Evolutionary conservation across 495 filamentous ascomycete genomes (phyloP).

Genomic region (Penicillium pulvis): DNA sequence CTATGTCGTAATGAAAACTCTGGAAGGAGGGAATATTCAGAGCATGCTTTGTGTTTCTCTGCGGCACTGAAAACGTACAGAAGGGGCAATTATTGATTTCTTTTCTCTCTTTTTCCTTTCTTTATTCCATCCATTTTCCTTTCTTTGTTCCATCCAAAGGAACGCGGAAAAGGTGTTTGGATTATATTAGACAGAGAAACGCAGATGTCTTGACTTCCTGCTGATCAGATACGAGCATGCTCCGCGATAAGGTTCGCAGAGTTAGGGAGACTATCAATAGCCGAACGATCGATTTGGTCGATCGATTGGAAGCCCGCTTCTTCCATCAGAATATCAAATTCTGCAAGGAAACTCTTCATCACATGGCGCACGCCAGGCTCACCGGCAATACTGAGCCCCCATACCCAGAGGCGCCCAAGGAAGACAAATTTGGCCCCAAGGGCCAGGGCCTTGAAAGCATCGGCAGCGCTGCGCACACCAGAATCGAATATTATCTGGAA

Average conservation of each 20-base stretch:
- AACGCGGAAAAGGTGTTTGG: too few species aligned
- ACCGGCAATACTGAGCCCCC: constrained; percentile 60
- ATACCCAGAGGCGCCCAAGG: constrained; percentile 64
- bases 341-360: constrained; percentile 63
- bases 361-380: constrained; percentile 65
- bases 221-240: neutral
- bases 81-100: too few species aligned
- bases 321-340: constrained; percentile 68
- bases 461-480: constrained; percentile 57
- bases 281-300: constrained; percentile 18
- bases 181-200: too few species aligned
- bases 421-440: constrained; percentile 67
- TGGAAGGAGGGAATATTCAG: too few species aligned
- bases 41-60: too few species aligned
- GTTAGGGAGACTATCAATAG: constrained; percentile 18
- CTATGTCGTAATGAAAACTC: too few species aligned
- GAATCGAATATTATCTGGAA: constrained; percentile 56
- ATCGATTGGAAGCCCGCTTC: constrained; percentile 54
- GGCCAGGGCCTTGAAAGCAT: constrained; percentile 64
- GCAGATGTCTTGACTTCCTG: too few species aligned
- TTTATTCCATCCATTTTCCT: too few species aligned
- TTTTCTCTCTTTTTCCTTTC: too few species aligned
- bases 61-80: too few species aligned
- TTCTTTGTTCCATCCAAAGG: too few species aligned
- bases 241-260: constrained; percentile 3